These are phyloP conservation scores for Linderina pennispora DNA, from an alignment of 192 early-diverging fungal species.

Conservation along the genomic window DNA sequence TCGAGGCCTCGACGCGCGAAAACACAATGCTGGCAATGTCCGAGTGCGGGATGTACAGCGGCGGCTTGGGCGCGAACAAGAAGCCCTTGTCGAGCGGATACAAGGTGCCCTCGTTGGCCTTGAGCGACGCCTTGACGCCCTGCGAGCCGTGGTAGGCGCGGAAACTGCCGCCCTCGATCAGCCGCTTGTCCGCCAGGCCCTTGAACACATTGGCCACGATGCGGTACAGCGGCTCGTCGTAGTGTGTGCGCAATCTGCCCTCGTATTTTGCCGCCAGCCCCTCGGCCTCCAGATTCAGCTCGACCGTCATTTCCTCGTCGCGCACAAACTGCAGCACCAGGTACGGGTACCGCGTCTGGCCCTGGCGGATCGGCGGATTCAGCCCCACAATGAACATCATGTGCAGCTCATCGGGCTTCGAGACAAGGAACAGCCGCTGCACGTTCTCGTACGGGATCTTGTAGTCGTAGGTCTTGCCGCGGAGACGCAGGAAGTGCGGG, in stretches of 20 bases:
- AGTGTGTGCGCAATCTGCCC: conserved; percentile 69
- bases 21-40: conserved; percentile 88
- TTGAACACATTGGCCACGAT: conserved; percentile 83
- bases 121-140: conserved; percentile 92
- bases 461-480: conserved; percentile 98
- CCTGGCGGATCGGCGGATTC: conserved; percentile 94
- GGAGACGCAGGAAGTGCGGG: conserved; percentile 82
- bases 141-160: conserved; percentile 65
- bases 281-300: conserved; percentile 79
- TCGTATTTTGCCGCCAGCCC: conserved; percentile 61
- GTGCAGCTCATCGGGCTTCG: conserved; percentile 91
- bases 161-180: conserved; percentile 61
- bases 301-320: conserved; percentile 83
- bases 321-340: conserved; percentile 93
- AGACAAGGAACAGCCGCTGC: conserved; percentile 77
- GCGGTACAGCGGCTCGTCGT: conserved; percentile 82
- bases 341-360: conserved; percentile 92
- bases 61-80: conserved; percentile 89
- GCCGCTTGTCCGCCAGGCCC: conserved; percentile 70
- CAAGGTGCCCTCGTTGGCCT: conserved; percentile 92
- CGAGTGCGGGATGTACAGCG: conserved; percentile 77
- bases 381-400: conserved; percentile 91
- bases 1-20: conserved; percentile 61
- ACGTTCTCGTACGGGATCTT: conserved; percentile 87
- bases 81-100: conserved; percentile 95